Base-by-base conservation (phyloP, 306 rosid genomes). In the Malus sieversii region DNA sequence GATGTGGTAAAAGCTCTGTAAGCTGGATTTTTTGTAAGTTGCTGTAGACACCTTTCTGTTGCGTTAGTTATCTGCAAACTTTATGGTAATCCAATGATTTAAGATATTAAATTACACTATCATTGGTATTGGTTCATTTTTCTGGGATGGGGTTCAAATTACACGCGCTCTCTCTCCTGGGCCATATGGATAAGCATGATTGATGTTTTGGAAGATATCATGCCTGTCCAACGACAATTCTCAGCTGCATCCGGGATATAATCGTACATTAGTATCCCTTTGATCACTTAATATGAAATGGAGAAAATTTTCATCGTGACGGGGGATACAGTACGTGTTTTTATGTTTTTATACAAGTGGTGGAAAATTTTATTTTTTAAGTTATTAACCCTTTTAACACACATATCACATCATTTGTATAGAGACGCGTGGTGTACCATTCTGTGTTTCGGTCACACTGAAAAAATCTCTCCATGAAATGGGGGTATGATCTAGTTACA, bases 81-180 rank as follows among this genome's bases (percentile, higher is more conserved):
- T 66, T 19, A 38, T 72, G 78, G 81, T 66, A 67, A 79, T 76
- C 45, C 45, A 71, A 38, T n/a, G 44, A 70, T 78, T 45, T 42
- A 7, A 45, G 55, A 32, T 61, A 16, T 42, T 60, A 22, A 68
- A 18, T 60, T 11, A 42, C 15, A 42, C 12, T 25, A 30, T 33
- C 55, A 6, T 46, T 38, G 57, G 61, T 38, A 6, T 46, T 25
- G 57, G 61, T 61, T 27, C 69, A 20, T 8, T 40, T 61, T 57
- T 48, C 30, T 38, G 16, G 59, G 46, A 33, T 76, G 9, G 29
- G 29, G 27, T 27, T 46, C 70, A 14, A 62, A 11, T 23, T 63
- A 30, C 5, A 4, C 61, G 9, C 9, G 38, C 64, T 16, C 48
- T 51, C 20, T 5, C 53, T 48, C 53, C 1, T 15, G 16, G 53